These are phyloP conservation scores for Pachysandra terminalis DNA, from an alignment of 164 flowering plant genomes.

Conservation along the genomic window DNA sequence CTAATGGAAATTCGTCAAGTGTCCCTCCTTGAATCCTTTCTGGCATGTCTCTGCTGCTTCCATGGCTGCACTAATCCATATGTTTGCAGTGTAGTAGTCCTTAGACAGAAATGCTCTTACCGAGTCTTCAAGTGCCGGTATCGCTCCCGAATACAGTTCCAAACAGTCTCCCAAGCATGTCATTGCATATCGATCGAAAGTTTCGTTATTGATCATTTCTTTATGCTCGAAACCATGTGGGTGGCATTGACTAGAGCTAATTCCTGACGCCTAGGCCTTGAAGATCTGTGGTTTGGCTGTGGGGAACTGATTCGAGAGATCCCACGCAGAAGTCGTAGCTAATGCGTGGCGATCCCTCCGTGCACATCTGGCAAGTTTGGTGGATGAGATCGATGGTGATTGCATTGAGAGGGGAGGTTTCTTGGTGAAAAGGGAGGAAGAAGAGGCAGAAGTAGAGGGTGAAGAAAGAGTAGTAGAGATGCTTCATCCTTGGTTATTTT, in stretches of 20 bases:
- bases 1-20: constrained; percentile 30
- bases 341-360: constrained; percentile 13
- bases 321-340: constrained; percentile 26
- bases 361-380: constrained; percentile 31
- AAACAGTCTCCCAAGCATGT: constrained; percentile 32
- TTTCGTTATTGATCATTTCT: constrained; percentile 7
- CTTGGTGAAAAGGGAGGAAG: constrained; percentile 5
- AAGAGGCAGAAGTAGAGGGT: constrained; percentile 6
- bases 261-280: constrained; percentile 34
- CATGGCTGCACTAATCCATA: constrained; percentile 33
- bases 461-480: neutral
- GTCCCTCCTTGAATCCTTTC: constrained; percentile 27
- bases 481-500: constrained; percentile 1
- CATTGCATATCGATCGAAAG: constrained; percentile 6
- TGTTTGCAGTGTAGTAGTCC: constrained; percentile 13
- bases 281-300: constrained; percentile 26
- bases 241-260: constrained; percentile 37
- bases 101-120: constrained; percentile 18
- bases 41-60: constrained; percentile 33
- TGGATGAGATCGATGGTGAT: constrained; percentile 17
- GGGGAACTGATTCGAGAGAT: constrained; percentile 23
- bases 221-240: constrained; percentile 18
- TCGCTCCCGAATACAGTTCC: constrained; percentile 32
- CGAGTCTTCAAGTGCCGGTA: constrained; percentile 15
- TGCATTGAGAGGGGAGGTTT: neutral